Evolutionary conservation across 2,329 filamentous ascomycete genomes (phyloP).

Genomic region (Fusarium heterosporum): DNA sequence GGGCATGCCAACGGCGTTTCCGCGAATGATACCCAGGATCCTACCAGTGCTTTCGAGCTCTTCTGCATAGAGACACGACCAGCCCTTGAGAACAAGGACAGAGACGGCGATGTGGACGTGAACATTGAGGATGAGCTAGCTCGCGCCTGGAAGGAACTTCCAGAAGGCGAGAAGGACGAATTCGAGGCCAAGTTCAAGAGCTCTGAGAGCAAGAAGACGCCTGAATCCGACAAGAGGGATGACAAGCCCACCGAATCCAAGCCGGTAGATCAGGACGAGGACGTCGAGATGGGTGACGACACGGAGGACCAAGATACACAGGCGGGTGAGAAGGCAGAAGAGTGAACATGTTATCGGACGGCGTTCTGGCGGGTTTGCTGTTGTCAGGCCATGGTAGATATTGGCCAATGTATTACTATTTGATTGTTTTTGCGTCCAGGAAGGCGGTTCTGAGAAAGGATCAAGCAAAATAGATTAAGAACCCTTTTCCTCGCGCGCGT

Average conservation of each 20-base stretch:
- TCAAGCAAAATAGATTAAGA: conserved; percentile 19
- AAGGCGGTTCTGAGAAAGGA: conserved; percentile 26
- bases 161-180: conserved; percentile 61
- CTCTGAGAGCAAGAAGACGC: conserved; percentile 44
- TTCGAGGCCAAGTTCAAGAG: conserved; percentile 56
- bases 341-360: conserved; percentile 43
- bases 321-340: conserved; percentile 51
- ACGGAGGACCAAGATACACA: conserved; percentile 56
- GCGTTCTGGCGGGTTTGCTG: conserved; percentile 43
- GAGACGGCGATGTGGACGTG: conserved; percentile 49
- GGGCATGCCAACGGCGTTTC: conserved; percentile 55
- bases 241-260: conserved; percentile 47
- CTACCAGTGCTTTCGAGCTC: conserved; percentile 64
- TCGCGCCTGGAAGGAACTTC: conserved; percentile 66
- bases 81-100: conserved; percentile 58
- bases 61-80: conserved; percentile 65
- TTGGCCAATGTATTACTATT: conserved; percentile 30
- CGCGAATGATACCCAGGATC: conserved; percentile 57
- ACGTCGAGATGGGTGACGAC: conserved; percentile 63
- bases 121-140: conserved; percentile 66
- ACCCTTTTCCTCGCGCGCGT: conserved; percentile 21
- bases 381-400: conserved; percentile 26
- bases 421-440: conserved; percentile 18
- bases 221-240: conserved; percentile 42
- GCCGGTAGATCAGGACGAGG: conserved; percentile 57